These are phyloP conservation scores for Aureobasidium sp. DNA, from an alignment of 2,329 filamentous ascomycete genomes.

Conservation along the genomic window DNA sequence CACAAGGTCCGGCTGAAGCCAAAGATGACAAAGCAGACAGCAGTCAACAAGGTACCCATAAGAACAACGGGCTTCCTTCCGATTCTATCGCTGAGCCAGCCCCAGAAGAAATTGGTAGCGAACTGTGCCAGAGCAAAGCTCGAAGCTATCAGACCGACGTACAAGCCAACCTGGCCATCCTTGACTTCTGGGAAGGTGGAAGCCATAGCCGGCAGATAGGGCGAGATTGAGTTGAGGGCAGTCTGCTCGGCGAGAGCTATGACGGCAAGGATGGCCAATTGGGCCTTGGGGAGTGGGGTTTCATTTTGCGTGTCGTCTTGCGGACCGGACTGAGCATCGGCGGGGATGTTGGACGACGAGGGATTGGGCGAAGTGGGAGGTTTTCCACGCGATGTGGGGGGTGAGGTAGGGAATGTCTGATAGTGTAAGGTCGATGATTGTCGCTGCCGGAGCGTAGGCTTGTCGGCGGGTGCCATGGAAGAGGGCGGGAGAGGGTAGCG, in stretches of 20 bases:
- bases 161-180: conserved; percentile 63
- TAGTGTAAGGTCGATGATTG: conserved; percentile 55
- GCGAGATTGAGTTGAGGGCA: conserved; percentile 89
- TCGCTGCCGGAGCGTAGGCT: conserved; percentile 4
- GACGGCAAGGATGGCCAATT: conserved; percentile 76
- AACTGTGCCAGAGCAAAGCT: conserved; percentile 90
- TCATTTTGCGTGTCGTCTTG: conserved; percentile 36
- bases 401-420: conserved; percentile 71
- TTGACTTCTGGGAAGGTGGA: conserved; percentile 74
- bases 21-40: conserved; percentile 73
- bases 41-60: conserved; percentile 72
- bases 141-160: conserved; percentile 83
- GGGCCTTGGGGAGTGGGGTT: conserved; percentile 71
- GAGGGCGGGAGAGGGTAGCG: not conserved
- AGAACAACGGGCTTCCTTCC: conserved; percentile 78
- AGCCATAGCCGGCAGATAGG: conserved; percentile 91
- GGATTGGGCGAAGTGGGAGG: conserved; percentile 38
- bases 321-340: conserved; percentile 24
- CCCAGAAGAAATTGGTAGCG: conserved; percentile 86
- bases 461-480: conserved; percentile 3
- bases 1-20: conserved; percentile 75
- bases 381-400: conserved; percentile 43
- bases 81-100: conserved; percentile 69
- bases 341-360: conserved; percentile 16
- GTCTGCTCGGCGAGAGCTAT: conserved; percentile 93